Conservation (phyloP, 2,329 filamentous ascomycete genomes). For the Hypomyces perniciosus region DNA sequence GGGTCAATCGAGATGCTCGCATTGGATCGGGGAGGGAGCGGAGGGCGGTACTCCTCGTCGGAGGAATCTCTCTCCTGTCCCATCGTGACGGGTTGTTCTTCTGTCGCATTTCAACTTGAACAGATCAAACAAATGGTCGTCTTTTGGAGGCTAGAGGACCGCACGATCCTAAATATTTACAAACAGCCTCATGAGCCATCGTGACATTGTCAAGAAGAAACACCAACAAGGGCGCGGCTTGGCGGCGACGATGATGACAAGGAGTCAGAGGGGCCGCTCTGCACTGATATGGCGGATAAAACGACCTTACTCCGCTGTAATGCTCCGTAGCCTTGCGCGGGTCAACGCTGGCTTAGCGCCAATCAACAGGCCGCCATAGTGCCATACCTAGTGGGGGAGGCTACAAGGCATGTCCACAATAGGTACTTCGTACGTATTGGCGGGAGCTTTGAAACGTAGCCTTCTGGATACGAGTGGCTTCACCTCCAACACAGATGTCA, state of each 20-base stretch:
- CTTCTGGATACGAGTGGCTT: conserved; percentile 3
- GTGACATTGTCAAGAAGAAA: conserved; percentile 9
- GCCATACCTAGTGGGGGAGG: conserved; percentile 9
- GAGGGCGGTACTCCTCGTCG: conserved; percentile 45
- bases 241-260: background rate
- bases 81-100: conserved; percentile 20
- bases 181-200: conserved; percentile 7
- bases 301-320: too few species aligned
- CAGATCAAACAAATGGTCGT: background rate
- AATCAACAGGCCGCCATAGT: background rate
- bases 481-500: conserved; percentile 2
- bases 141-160: background rate
- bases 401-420: background rate
- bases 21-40: conserved; percentile 48
- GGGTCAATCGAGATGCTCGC: conserved; percentile 32
- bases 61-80: conserved; percentile 22
- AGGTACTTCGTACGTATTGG: background rate
- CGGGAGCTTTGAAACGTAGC: conserved; percentile 13
- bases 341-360: background rate
- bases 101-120: conserved; percentile 24
- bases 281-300: background rate
- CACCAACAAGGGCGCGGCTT: conserved; percentile 3
- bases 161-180: conserved; percentile 2
- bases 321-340: conserved; percentile 1
- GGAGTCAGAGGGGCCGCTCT: background rate